Percentiles rank a stretch among this genome's conserved stretches.
These are phyloP conservation scores for Ceratocystiopsis sp. DNA, from an alignment of 2,329 filamentous ascomycete species.

Conservation along the genomic window DNA sequence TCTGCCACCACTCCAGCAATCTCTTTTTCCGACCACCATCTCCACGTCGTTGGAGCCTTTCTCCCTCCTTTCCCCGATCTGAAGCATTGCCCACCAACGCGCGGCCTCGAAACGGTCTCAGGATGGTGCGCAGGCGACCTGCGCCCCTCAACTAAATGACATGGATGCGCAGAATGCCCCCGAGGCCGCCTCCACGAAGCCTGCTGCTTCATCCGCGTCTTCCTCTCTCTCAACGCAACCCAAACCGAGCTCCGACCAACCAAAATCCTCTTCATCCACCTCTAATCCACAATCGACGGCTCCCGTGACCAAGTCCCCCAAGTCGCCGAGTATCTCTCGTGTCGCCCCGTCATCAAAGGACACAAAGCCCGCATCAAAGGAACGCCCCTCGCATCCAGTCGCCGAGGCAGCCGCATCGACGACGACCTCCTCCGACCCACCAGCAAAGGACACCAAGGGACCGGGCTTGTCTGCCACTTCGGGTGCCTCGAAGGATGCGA, in stretches of 20 bases:
- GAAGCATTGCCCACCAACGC: conserved; percentile 6
- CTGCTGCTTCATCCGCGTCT: conserved; percentile 31
- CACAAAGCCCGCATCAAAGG: background rate
- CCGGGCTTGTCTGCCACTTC: conserved; percentile 1
- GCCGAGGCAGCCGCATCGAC: background rate
- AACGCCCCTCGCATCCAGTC: background rate
- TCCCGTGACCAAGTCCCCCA: conserved; percentile 13
- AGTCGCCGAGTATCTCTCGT: background rate
- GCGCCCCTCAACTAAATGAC: conserved; percentile 40
- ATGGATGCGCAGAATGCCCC: conserved; percentile 54
- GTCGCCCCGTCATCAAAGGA: conserved; percentile 4
- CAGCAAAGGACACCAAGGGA: conserved; percentile 16
- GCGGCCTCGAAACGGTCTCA: conserved; percentile 30
- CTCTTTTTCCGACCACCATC: background rate
- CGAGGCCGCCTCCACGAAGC: conserved; percentile 44
- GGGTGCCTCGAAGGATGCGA: no score
- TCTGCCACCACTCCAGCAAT: background rate
- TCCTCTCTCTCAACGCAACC: conserved; percentile 16
- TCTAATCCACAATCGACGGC: conserved; percentile 4
- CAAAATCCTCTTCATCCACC: conserved; percentile 13
- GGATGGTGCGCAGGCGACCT: conserved; percentile 39
- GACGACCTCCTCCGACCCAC: conserved; percentile 8
- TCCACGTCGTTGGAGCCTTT: no score
- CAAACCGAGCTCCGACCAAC: conserved; percentile 17
- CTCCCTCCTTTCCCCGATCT: background rate